Conservation (phyloP, 108 stramenopile genomes). For the Chaetoceros tenuissimus region DNA sequence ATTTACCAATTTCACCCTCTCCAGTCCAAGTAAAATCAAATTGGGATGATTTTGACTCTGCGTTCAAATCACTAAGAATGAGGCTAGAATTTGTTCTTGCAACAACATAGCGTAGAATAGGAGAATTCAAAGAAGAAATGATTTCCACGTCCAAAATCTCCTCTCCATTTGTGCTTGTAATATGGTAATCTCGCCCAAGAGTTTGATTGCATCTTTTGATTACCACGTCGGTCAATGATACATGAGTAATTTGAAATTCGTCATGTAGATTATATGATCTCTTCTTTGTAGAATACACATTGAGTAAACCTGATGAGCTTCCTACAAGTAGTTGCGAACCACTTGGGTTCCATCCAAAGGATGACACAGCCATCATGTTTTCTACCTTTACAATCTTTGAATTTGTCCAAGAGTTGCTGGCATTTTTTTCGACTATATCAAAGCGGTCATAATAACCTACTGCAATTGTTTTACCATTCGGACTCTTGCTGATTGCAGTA, state of each 20-base stretch:
- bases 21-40: too few species aligned
- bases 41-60: too few species aligned
- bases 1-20: too few species aligned
- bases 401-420: too few species aligned
- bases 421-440: too few species aligned
- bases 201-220: too few species aligned
- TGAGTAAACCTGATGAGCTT: background rate
- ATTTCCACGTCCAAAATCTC: background rate
- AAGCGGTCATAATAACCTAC: too few species aligned
- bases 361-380: background rate
- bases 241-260: background rate
- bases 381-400: too few species aligned
- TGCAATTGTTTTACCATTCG: background rate
- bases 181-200: too few species aligned
- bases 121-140: background rate
- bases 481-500: too few species aligned
- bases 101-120: background rate
- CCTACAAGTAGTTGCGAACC: background rate
- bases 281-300: background rate
- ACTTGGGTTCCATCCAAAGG: background rate
- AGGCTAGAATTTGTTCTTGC: background rate
- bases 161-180: background rate
- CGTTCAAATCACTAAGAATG: too few species aligned
- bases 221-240: background rate
- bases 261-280: background rate